phyloP scores from a whole-genome alignment of 768 basidiomycete genomes.

The Mycena maculata region DNA sequence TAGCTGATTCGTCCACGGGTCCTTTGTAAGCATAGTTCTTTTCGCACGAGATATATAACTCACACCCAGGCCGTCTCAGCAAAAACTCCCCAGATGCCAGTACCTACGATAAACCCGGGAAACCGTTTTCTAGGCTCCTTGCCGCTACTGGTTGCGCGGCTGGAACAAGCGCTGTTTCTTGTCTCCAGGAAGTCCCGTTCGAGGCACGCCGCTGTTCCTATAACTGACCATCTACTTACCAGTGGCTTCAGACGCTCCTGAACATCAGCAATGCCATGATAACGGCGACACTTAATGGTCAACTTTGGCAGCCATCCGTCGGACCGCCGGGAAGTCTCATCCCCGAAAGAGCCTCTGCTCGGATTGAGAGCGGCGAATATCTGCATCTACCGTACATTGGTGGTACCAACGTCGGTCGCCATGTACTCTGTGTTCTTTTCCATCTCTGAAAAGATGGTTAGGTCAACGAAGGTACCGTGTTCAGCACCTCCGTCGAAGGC shows the following conservation, averaged over 20 bases:
- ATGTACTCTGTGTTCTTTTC: constrained; percentile 25
- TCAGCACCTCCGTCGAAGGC: constrained; percentile 53
- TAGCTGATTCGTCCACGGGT: constrained; percentile 64
- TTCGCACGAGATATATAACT: neutral
- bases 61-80: constrained; percentile 41
- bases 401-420: constrained; percentile 63
- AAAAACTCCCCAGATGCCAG: constrained; percentile 60
- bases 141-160: constrained; percentile 58
- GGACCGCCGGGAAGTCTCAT: constrained; percentile 64
- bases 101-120: constrained; percentile 63
- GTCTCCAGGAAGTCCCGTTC: constrained; percentile 59
- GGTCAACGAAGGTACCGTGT: constrained; percentile 66
- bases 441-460: constrained; percentile 27
- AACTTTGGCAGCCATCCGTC: constrained; percentile 69
- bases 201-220: constrained; percentile 42
- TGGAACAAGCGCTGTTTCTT: constrained; percentile 52
- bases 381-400: constrained; percentile 64
- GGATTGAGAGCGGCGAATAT: constrained; percentile 61
- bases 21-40: constrained; percentile 56
- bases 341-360: constrained; percentile 56
- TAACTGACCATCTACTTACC: neutral
- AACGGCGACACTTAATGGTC: constrained; percentile 55
- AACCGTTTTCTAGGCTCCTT: constrained; percentile 61
- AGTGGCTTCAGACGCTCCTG: constrained; percentile 54
- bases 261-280: constrained; percentile 62